Evolutionary conservation across 208 protist species (phyloP).

Genomic region (Strigomonas galati): DNA sequence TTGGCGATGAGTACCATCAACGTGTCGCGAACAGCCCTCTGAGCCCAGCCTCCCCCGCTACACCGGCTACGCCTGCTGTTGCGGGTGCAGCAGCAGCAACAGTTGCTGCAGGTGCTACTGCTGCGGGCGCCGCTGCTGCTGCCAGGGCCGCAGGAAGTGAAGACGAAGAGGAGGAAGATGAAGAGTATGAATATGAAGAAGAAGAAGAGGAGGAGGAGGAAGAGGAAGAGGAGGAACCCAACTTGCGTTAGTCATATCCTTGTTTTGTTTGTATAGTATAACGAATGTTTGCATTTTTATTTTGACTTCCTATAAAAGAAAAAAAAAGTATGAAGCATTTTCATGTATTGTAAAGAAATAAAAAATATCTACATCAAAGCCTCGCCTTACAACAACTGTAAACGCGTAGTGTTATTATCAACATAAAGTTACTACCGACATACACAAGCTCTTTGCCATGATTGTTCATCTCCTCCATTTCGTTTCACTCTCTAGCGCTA

Average conservation of each 20-base stretch:
- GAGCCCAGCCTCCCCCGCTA: neutral
- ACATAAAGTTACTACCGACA: too few species aligned
- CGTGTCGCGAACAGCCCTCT: constrained; percentile 16
- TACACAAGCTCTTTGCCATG: too few species aligned
- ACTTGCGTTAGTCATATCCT: neutral
- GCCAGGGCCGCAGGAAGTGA: constrained; percentile 1
- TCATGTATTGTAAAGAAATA: constrained; percentile 11
- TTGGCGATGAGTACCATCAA: constrained; percentile 35
- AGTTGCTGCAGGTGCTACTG: too few species aligned
- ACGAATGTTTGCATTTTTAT: neutral
- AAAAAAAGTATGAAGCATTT: neutral
- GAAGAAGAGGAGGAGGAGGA: constrained; percentile 11
- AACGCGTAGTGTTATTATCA: too few species aligned
- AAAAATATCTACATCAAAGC: neutral
- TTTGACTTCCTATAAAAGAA: neutral
- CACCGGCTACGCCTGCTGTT: neutral
- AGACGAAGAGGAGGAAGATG: constrained; percentile 17
- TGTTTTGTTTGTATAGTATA: neutral
- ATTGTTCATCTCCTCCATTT: too few species aligned
- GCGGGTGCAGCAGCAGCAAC: too few species aligned
- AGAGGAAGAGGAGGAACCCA: constrained; percentile 3
- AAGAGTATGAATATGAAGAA: constrained; percentile 14
- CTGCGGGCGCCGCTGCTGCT: too few species aligned
- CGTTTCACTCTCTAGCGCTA: neutral
- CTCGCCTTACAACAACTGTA: too few species aligned